phyloP scores from a whole-genome alignment of 225 moss, liverwort and hornwort genomes.

The Neckera pumila region DNA sequence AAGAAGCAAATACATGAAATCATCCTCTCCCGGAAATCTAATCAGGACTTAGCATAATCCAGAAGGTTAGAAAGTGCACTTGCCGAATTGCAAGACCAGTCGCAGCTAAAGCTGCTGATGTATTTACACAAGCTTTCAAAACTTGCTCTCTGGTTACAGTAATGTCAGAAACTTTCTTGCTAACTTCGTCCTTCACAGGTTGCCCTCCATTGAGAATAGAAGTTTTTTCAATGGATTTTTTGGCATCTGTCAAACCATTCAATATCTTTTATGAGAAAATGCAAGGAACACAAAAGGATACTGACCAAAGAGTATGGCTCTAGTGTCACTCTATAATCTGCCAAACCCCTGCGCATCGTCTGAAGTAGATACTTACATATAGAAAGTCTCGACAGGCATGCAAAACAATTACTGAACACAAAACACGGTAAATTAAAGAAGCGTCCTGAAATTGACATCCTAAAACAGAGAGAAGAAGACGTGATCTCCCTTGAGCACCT shows the following conservation, averaged over 20 bases:
- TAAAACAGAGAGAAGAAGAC: not conserved
- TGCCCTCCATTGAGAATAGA: not conserved
- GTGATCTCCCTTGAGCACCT: conserved; percentile 37
- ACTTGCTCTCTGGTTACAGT: conserved; percentile 30
- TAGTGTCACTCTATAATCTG: not conserved
- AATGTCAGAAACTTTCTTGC: not conserved
- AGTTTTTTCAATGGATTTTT: not conserved
- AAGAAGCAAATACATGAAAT: not conserved
- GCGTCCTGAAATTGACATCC: not conserved
- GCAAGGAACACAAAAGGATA: not conserved
- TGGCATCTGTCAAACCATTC: not conserved
- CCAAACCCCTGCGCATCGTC: not conserved
- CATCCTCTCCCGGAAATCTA: not conserved
- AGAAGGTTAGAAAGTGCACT: conserved; percentile 7
- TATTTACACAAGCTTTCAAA: conserved; percentile 54
- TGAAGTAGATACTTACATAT: not conserved
- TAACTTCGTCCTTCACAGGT: not conserved
- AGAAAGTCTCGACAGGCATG: not conserved
- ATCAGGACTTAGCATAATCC: not conserved
- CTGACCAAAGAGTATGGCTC: not conserved
- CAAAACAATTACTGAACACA: not conserved
- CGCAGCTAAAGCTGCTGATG: conserved; percentile 50
- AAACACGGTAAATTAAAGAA: not conserved
- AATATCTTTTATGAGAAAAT: not conserved
- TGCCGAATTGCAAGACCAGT: conserved; percentile 54